Evolutionary conservation across 1,139 yeast species (phyloP), one percentile per base, ranked within the genome.

Genomic region (Lodderomyces elongisporus): DNA sequence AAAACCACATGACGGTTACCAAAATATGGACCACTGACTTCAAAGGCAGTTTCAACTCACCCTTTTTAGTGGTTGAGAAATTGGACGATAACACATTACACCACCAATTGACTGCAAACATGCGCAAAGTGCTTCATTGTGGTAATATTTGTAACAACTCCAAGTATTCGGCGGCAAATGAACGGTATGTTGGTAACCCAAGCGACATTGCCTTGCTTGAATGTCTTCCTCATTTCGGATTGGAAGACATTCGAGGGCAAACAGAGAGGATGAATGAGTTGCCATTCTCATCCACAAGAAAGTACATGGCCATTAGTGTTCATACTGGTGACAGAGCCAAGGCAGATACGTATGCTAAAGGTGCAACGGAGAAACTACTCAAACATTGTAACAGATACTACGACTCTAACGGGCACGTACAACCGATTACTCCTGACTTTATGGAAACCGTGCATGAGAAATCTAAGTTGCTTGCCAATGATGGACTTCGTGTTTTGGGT

Each of bases 1-100:
- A 85, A 58, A 91, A 91, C 57, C 93, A 83, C 54, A 87, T 91
- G 94, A 84, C 96, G 3, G 88, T 85, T 7, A 82, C 91, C 18
- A 83, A 85, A 47, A 51, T 85, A 13, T 89, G 96, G 95, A 70
- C 95, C 10, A 66, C 77, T 28, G 89, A 77, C 44, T 81, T 81
- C 76, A 67, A 72, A 16, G 71, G 72, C n/a, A 66, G 70, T 27
- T 64, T 67, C 39, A 62, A 64, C 40, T 54, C 58, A 28, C 73
- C 73, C 4, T 67, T 58, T 38, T 51, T 77, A 40, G 60, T 66
- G n/a, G 64, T 79, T 33, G 77, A 70, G 43, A 70, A 68, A 49
- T 58, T 65, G 28, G 60, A 54, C 37, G 66, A 60, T 44, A 47
- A 54, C 32, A 56, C 61, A 20, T 62, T 60, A 44, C 70, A 66